phyloP scores from a whole-genome alignment of 331 rosid genomes.

The Quercus phellos region DNA sequence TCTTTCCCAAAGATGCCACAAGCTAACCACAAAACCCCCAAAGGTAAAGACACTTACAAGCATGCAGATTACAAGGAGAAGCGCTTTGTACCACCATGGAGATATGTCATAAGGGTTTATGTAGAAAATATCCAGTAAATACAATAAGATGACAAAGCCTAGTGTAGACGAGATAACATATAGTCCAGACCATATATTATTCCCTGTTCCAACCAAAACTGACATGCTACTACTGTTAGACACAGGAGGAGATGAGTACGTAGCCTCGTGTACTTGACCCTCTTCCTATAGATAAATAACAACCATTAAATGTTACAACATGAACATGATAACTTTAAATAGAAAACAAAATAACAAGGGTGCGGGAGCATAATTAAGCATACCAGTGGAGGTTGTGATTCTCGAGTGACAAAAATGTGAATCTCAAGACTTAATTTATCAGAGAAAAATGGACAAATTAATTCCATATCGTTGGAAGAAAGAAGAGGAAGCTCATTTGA shows the following conservation, averaged over 20 bases:
- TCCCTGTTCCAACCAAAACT: constrained; percentile 73
- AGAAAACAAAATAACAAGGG: constrained; percentile 1
- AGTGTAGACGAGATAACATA: constrained; percentile 57
- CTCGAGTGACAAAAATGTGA: constrained; percentile 69
- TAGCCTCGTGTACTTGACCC: constrained; percentile 40
- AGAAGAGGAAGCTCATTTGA: constrained; percentile 78
- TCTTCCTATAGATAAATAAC: constrained; percentile 55
- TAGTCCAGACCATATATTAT: constrained; percentile 73
- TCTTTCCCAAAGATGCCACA: constrained; percentile 76
- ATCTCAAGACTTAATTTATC: constrained; percentile 49
- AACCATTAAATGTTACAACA: constrained; percentile 13
- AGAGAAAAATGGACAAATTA: constrained; percentile 57
- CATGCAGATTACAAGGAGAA: constrained; percentile 64
- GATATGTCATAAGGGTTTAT: constrained; percentile 48
- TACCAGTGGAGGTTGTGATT: constrained; percentile 78
- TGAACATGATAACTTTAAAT: not conserved
- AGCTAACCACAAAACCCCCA: constrained; percentile 63
- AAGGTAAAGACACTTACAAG: constrained; percentile 55
- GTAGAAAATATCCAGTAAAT: constrained; percentile 50
- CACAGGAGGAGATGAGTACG: constrained; percentile 30
- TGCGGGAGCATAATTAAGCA: constrained; percentile 19
- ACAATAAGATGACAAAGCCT: constrained; percentile 54
- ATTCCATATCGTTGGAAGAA: constrained; percentile 60
- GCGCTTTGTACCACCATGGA: constrained; percentile 84
- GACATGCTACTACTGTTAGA: constrained; percentile 48